Percentiles rank a stretch among this genome's conserved stretches.
Evolutionary conservation across 148 eudicot genomes (phyloP).

Genomic region (Beta vulgaris): DNA sequence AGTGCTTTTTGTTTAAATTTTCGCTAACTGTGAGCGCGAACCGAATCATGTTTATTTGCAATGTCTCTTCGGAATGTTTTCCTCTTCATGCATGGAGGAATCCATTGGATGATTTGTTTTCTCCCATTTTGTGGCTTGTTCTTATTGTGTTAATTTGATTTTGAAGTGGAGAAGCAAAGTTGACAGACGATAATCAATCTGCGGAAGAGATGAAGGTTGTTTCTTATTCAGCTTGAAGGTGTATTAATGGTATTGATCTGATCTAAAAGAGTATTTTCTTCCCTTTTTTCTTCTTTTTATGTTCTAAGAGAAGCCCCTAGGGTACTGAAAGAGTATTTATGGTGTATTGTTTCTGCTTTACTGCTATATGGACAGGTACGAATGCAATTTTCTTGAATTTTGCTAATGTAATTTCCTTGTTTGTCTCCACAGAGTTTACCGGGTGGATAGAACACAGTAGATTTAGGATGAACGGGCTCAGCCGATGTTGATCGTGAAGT

Average conservation of each 20-base stretch:
- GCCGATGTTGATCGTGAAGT: not conserved
- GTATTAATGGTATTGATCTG: constrained; percentile 6
- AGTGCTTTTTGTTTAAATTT: not conserved
- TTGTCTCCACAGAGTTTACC: not conserved
- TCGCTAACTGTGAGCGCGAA: not conserved
- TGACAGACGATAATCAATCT: constrained; percentile 12
- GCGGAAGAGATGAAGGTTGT: constrained; percentile 18
- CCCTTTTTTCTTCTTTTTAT: not conserved
- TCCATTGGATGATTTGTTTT: not conserved
- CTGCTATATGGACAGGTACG: not conserved
- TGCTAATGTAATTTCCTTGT: not conserved
- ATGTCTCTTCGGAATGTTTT: not conserved
- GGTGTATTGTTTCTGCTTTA: not conserved
- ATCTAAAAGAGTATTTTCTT: not conserved
- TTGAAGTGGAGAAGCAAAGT: constrained; percentile 14
- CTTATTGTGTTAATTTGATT: constrained; percentile 1
- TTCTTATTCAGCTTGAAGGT: constrained; percentile 19
- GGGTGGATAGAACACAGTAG: not conserved
- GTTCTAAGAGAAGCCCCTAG: not conserved
- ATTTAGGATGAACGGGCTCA: not conserved
- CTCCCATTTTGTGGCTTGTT: not conserved
- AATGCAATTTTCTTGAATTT: not conserved
- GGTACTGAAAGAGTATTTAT: not conserved
- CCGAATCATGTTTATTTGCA: not conserved
- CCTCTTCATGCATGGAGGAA: not conserved